Percentiles rank a stretch among this genome's conserved stretches.
These are phyloP conservation scores for Ceratocystis ficicola DNA, from an alignment of 2,329 filamentous ascomycete genomes.

Conservation along the genomic window DNA sequence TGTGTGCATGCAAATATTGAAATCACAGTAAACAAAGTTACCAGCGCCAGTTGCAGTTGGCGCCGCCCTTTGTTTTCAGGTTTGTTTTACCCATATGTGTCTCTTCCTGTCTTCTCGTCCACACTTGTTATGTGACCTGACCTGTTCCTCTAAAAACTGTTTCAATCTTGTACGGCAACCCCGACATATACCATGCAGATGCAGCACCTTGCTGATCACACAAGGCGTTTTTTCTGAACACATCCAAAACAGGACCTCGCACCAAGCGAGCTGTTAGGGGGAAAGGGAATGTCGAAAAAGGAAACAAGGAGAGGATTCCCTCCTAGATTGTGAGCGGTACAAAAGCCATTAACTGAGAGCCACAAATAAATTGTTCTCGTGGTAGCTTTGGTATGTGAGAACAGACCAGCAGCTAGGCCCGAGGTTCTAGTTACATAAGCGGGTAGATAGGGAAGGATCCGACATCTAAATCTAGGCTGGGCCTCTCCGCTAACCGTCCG, in stretches of 20 bases:
- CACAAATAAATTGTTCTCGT: no score
- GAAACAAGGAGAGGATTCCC: not conserved
- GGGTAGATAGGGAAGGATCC: no score
- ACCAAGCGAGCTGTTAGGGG: not conserved
- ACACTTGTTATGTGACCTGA: not conserved
- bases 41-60: not conserved
- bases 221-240: conserved; percentile 2
- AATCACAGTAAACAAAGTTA: not conserved
- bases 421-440: no score
- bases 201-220: not conserved
- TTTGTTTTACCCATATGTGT: not conserved
- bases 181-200: conserved; percentile 4
- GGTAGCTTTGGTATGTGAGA: no score
- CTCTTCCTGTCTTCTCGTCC: not conserved
- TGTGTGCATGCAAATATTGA: not conserved
- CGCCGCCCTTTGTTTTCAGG: not conserved
- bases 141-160: not conserved
- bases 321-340: no score
- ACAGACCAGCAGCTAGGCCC: no score
- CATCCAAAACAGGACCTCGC: not conserved
- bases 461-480: no score
- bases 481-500: no score
- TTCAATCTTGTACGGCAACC: conserved; percentile 6
- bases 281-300: not conserved
- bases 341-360: no score